Base-by-base conservation (phyloP, 768 basidiomycete species). In the Calocybe cyanea region DNA sequence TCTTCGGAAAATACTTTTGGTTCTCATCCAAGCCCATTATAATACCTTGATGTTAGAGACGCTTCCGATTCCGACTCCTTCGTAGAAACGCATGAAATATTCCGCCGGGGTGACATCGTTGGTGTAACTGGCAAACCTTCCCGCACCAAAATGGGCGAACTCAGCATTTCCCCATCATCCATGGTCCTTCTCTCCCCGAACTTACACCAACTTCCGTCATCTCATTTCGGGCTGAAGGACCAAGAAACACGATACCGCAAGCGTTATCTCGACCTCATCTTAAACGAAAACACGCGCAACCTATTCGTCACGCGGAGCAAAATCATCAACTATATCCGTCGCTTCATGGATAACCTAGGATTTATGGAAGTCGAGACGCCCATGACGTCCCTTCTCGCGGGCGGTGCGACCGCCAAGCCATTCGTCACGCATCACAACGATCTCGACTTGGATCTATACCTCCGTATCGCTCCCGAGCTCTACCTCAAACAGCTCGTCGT, bases 301-400 rank as follows among this genome's bases (percentile, higher is more conserved):
- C 83, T 94, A 52, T 99, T 98, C 71, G 70, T 94, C 69, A 87
- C 89, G 20, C 85, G 96, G 50, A 83, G 84, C 63, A 82, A 79
- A 58, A 87, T 96, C 62, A 76, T 99, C 70, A 92, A 92, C 74
- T 95, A 96, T 66, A 71, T 96, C 56, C 83, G 96, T 36, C 85
- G 85, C 53, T 99, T 81, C 78, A 68, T 99, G 45, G 93, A 96
- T 63, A 68, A 75, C 54, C 80, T 87, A 17, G 96, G 95, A 35
- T 99, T 99, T 77, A 82, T 98, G 67, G 96, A 99, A 68, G 94
- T 98, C 51, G 95, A 99, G 69, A 99, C 96, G 1, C 96, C 96
- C 5, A 96, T 99, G 77, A 99, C 89, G 69, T 93, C 87, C 59
- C 80, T 96, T 73, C 80, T 90, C 55, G 96, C 96, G 1, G 96